Evolutionary conservation across 1,284 basidiomycete species (phyloP).

Genomic region (Marasmius tenuissimus): DNA sequence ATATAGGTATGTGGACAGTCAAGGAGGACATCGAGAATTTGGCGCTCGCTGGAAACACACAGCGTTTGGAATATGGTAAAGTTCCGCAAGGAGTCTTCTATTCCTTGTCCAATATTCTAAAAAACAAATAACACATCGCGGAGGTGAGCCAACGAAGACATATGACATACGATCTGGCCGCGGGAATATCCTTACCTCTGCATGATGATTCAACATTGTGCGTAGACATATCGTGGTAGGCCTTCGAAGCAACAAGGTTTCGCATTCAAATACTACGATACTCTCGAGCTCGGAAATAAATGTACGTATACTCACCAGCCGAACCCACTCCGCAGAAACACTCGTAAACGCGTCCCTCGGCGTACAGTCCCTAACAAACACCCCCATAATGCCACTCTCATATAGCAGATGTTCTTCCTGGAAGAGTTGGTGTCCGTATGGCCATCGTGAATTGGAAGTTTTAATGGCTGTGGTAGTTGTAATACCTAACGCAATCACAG

Average conservation of each 20-base stretch:
- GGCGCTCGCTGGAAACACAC: not conserved
- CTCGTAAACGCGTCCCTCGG: too few relatives aligned
- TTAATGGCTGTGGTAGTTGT: too few relatives aligned
- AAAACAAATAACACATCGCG: too few relatives aligned
- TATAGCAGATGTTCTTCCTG: too few relatives aligned
- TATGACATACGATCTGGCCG: not conserved
- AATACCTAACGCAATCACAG: too few relatives aligned
- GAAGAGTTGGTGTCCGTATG: too few relatives aligned
- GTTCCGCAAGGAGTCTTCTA: not conserved
- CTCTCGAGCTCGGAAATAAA: not conserved
- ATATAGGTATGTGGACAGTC: too few relatives aligned
- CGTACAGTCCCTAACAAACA: too few relatives aligned
- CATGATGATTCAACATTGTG: conserved; percentile 7
- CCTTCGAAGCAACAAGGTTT: not conserved
- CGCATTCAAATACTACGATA: too few relatives aligned
- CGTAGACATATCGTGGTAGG: conserved; percentile 14
- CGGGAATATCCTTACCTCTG: conserved; percentile 1
- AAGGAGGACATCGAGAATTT: not conserved
- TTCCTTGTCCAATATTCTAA: not conserved
- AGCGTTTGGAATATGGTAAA: not conserved
- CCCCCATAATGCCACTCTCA: too few relatives aligned
- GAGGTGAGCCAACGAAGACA: too few relatives aligned
- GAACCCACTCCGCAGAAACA: conserved; percentile 9
- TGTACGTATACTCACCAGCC: conserved; percentile 9
- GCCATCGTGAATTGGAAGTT: too few relatives aligned